Evolutionary conservation across 2,329 filamentous ascomycete genomes (phyloP), one percentile per base, ranked within the genome.

Genomic region (Trichocomaceae sp.): DNA sequence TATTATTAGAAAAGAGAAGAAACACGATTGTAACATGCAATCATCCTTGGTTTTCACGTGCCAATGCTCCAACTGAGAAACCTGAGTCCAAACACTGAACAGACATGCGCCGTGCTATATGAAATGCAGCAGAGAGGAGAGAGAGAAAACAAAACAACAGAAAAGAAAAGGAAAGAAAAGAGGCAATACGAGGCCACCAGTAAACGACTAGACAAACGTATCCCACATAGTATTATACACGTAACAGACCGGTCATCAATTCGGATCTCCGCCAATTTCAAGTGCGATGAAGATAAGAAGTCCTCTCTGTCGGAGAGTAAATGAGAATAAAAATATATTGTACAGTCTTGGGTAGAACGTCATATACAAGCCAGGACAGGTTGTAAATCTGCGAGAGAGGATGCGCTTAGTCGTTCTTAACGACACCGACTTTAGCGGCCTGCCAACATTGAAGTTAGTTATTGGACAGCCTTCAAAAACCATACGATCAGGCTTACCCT

Each of bases 391-490:
- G 41, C 52, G 46, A 22, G 52, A 37, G 17, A 49, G 46, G 22
- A 49, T n/a, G 13, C 31, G 47, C 50, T 70, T 71, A 78, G 52
- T 67, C 64, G 77, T 93, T 95, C 82, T 93, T 95, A 61, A 95
- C 91, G 56, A 96, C 90, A 68, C 92, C 91, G 60, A 97, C 92
- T 82, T 97, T 96, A 69, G 92, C 90, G 60, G 92, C 90, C 73
- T 77, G n/a, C 29, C 31, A 29, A 26, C 6, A 57, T 7, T 50
- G 47, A 57, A 50, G 52, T 59, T 51, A 63, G 57, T 54, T 35
- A 17, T 12, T 47, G 44, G 15, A 41, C 22, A 55, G n/a, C 26
- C 45, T 10, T 29, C 12, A 2, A 6, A 20, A 17, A 37, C 54
- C 5, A 26, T 39, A 47, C n/a, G 6, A 26, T 13, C 8, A 12